Conservation (phyloP, 1,139 yeast genomes). For the Ashbya aceris region DNA sequence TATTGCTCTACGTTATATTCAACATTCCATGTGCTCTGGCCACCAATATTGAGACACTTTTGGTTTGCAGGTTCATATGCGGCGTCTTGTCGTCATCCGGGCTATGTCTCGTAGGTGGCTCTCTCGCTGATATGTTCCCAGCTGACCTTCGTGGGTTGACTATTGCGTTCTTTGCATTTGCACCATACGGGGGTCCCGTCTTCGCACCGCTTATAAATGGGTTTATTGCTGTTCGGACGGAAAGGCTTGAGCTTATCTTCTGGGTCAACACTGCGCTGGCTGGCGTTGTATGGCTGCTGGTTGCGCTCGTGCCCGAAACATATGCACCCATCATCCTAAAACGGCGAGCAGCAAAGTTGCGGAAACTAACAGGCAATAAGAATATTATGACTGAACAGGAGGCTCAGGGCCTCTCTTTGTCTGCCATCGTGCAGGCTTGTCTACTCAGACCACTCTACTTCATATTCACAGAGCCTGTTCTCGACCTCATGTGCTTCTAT, state of each 20-base stretch:
- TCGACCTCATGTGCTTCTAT: conserved; percentile 72
- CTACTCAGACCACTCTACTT: conserved; percentile 69
- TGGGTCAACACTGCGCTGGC: conserved; percentile 94
- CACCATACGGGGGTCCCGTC: conserved; percentile 90
- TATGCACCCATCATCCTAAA: conserved; percentile 83
- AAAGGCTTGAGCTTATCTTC: conserved; percentile 58
- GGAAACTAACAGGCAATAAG: conserved; percentile 72
- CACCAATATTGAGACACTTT: conserved; percentile 69
- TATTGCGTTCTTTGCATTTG: conserved; percentile 82
- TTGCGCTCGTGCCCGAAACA: conserved; percentile 70
- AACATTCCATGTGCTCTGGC: conserved; percentile 86
- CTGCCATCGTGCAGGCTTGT: conserved; percentile 57
- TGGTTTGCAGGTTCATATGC: conserved; percentile 74
- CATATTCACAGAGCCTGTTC: conserved; percentile 69
- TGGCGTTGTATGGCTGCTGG: conserved; percentile 66
- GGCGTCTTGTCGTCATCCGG: conserved; percentile 86
- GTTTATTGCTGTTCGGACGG: conserved; percentile 63
- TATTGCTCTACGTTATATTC: conserved; percentile 64
- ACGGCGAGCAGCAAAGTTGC: conserved; percentile 54
- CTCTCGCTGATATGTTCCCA: conserved; percentile 78
- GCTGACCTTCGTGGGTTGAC: conserved; percentile 78
- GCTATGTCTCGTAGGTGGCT: conserved; percentile 79
- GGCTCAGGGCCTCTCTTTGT: conserved; percentile 58
- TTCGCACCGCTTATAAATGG: conserved; percentile 88
- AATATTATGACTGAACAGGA: conserved; percentile 91